Conservation (phyloP, 1,284 basidiomycete species). For the Crepidotus sp. region DNA sequence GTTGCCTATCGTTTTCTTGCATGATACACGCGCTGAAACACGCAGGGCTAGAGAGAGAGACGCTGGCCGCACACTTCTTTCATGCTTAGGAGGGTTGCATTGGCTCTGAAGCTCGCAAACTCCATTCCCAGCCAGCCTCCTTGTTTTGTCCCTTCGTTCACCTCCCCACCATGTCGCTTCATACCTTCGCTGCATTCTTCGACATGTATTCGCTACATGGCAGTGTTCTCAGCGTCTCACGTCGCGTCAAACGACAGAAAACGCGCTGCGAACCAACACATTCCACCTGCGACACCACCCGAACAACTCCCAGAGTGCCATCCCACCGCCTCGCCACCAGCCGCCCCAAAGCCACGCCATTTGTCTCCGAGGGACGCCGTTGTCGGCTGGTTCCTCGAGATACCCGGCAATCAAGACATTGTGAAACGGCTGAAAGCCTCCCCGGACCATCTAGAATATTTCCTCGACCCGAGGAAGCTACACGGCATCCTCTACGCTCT, state of each 20-base stretch:
- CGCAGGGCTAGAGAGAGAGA: background rate
- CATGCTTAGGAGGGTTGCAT: constrained; percentile 18
- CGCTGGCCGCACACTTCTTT: constrained; percentile 6
- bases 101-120: constrained; percentile 14
- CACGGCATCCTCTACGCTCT: constrained; percentile 37
- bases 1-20: background rate
- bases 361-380: constrained; percentile 4
- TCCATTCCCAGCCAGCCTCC: background rate
- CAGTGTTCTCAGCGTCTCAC: background rate
- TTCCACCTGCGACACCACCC: background rate
- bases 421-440: constrained; percentile 1
- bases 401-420: constrained; percentile 1
- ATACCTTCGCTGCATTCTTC: constrained; percentile 18
- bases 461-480: constrained; percentile 30
- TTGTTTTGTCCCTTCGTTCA: constrained; percentile 1
- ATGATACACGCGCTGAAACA: background rate
- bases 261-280: background rate
- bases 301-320: background rate
- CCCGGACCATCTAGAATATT: constrained; percentile 9
- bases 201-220: constrained; percentile 15
- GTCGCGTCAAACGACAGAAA: background rate
- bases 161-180: constrained; percentile 14
- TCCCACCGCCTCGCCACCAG: background rate
- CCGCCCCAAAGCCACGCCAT: background rate
- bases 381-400: constrained; percentile 5